Base-by-base conservation (phyloP, 306 rosid genomes). In the Leucaena leucocephala region DNA sequence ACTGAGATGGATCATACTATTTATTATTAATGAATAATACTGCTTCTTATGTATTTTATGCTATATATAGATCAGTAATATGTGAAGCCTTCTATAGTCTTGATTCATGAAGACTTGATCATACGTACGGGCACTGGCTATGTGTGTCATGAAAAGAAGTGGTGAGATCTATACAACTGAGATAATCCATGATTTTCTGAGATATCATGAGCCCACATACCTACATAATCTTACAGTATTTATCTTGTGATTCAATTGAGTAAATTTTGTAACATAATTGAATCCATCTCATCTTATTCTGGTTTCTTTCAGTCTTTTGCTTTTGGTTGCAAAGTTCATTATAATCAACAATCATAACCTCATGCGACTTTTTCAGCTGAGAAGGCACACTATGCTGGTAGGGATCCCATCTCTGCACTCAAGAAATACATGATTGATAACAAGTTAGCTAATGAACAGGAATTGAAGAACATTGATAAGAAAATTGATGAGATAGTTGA, bases 361-460 rank as follows among this genome's bases (percentile, higher is more conserved):
- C 34, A 66, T 79, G 74, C 71, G 72, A 35, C 22, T 65, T 72
- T 87, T 59, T 80, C 96, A 96, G 99, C 94, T 80, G 99, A 95
- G 93, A 96, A 96, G 87, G 94, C 93, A 69, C 89, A 74, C 80
- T 96, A 96, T 81, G 94, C 99, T 21, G 87, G 86, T 70, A 90
- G 99, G 86, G 99, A 96, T 67, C 99, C 99, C 64, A 83, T 96
- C 76, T 38, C 92, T 80, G 97, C 97, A 38, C 81, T 96, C 82
- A 96, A 88, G 91, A 86, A 91, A 34, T 88, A 93, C 83, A 44
- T 96, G 34, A 0, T 90, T 43, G 98, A 96, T 75, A 88, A 88
- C 90, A 90, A 91, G 4, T 81, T 96, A 77, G 96, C 87, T 54
- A 89, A 33, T 38, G 98, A 96, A 44, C 89, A 89, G 76, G 99